These are phyloP conservation scores for Centella asiatica DNA, from an alignment of 129 eudicot genomes.

Conservation along the genomic window DNA sequence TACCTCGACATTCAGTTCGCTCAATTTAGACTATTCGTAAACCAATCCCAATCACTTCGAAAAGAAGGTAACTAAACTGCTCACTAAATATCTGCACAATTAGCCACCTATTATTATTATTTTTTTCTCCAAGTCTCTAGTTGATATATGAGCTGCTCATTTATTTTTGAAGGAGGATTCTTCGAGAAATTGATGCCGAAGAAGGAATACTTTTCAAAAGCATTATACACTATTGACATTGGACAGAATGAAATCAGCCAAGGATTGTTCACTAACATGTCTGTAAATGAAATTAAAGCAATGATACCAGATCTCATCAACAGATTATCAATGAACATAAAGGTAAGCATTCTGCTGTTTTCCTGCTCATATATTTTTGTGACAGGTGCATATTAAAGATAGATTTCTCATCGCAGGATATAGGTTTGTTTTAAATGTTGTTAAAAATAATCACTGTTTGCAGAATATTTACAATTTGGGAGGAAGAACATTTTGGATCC, in stretches of 20 bases:
- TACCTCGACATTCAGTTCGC: not conserved
- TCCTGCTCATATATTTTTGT: too few relatives aligned
- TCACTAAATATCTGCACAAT: too few relatives aligned
- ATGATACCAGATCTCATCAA: not conserved
- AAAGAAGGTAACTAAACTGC: not conserved
- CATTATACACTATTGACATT: constrained; percentile 6
- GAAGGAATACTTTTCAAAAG: not conserved
- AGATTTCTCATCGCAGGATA: too few relatives aligned
- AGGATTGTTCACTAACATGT: not conserved
- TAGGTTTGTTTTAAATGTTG: too few relatives aligned
- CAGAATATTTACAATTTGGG: not conserved
- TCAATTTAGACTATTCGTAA: not conserved
- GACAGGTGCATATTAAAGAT: too few relatives aligned
- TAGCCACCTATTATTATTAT: too few relatives aligned
- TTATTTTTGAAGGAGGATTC: not conserved
- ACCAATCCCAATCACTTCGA: not conserved
- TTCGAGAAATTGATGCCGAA: not conserved
- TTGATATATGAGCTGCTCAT: not conserved
- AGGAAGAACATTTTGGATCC: constrained; percentile 14
- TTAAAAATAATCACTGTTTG: not conserved
- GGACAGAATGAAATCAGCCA: not conserved
- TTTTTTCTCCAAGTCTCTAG: too few relatives aligned
- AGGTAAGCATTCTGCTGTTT: not conserved
- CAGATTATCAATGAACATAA: not conserved
- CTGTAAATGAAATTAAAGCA: not conserved